Percentiles rank a stretch among this genome's conserved stretches.
Conservation (phyloP, 1,139 yeast species). For the Magnusiomyces magnusii region DNA sequence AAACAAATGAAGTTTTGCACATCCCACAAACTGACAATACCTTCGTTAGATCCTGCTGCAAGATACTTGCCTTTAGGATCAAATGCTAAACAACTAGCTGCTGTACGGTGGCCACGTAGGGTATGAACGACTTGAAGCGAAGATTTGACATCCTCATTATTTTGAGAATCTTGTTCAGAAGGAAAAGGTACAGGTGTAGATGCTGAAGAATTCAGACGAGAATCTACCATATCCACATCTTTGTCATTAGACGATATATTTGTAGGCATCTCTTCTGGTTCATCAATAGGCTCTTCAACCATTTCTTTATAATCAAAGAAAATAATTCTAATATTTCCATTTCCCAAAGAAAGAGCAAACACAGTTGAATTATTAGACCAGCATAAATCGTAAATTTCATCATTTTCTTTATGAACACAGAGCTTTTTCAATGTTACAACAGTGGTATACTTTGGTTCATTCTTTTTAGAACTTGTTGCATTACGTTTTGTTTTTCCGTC, state of each 20-base stretch:
- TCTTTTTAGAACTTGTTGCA: neutral
- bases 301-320: slow-evolving; percentile 16
- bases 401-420: slow-evolving; percentile 20
- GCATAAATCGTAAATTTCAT: slow-evolving; percentile 36
- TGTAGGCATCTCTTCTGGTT: neutral
- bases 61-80: slow-evolving; percentile 54
- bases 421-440: slow-evolving; percentile 15
- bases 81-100: slow-evolving; percentile 44
- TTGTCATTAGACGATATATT: neutral
- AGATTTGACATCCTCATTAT: neutral
- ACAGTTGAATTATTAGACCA: slow-evolving; percentile 28
- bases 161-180: slow-evolving; percentile 2
- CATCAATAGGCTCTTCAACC: neutral
- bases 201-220: neutral
- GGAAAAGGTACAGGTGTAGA: neutral
- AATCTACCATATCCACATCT: slow-evolving; percentile 1
- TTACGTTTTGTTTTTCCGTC: neutral
- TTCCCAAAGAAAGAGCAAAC: slow-evolving; percentile 31
- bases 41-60: slow-evolving; percentile 62
- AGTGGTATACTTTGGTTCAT: slow-evolving; percentile 11
- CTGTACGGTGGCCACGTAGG: slow-evolving; percentile 46
- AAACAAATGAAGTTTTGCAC: slow-evolving; percentile 41
- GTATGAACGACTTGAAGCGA: slow-evolving; percentile 24
- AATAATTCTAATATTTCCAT: slow-evolving; percentile 31
- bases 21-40: slow-evolving; percentile 59